Evolutionary conservation across 305 asterid genomes (phyloP).

Genomic region (Coffea humblotiana): DNA sequence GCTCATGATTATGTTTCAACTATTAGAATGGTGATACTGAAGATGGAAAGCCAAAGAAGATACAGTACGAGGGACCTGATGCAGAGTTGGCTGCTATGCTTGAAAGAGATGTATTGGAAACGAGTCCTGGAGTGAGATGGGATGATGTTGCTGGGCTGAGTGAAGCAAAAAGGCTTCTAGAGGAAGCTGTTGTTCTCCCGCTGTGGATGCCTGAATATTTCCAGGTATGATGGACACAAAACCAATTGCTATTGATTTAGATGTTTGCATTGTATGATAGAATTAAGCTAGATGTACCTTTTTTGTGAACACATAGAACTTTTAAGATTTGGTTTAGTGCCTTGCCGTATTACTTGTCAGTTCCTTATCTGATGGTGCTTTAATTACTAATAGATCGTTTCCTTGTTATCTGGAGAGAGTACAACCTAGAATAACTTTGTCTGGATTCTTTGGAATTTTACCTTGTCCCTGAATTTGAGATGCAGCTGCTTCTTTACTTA

Average conservation of each 20-base stretch:
- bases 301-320: not conserved
- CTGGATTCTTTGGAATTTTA: not conserved
- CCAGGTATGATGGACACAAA: constrained; percentile 56
- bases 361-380: not conserved
- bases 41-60: constrained; percentile 77
- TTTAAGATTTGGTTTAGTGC: not conserved
- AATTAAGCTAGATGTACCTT: constrained; percentile 8
- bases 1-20: constrained; percentile 18
- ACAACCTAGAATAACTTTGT: not conserved
- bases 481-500: not conserved
- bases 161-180: constrained; percentile 96
- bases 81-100: constrained; percentile 99
- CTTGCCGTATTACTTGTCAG: not conserved
- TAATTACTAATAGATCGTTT: not conserved
- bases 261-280: not conserved
- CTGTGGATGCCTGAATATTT: constrained; percentile 99
- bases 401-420: not conserved
- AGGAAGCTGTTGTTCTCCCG: constrained; percentile 99
- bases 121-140: constrained; percentile 97
- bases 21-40: constrained; percentile 79
- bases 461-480: not conserved
- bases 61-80: constrained; percentile 96
- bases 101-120: constrained; percentile 95
- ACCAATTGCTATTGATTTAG: not conserved
- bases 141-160: constrained; percentile 97